A percentile compares a stretch with the other conserved stretches of the same genome.
phyloP scores from a whole-genome alignment of 352 stramenopile genomes.

The Phytophthora vignae region DNA sequence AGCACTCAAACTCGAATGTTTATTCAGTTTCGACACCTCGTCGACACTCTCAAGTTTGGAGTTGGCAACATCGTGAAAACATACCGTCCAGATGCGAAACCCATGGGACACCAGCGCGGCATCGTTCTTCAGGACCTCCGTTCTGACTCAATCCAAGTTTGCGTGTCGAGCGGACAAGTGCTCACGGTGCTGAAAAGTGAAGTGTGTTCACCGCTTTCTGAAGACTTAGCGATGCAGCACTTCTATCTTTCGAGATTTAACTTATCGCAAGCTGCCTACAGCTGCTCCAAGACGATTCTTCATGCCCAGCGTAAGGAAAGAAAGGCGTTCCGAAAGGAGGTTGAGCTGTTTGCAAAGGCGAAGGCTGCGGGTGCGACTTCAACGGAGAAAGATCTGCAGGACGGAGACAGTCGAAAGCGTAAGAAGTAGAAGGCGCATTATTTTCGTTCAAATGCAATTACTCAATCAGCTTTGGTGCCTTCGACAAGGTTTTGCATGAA shows the following conservation, averaged over 20 bases:
- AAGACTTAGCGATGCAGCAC: slow-evolving; percentile 73
- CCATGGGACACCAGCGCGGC: slow-evolving; percentile 65
- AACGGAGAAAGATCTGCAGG: slow-evolving; percentile 15
- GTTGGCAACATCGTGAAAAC: slow-evolving; percentile 79
- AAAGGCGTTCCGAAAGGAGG: slow-evolving; percentile 69
- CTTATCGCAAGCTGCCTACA: slow-evolving; percentile 61
- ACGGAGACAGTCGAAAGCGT: slow-evolving; percentile 52
- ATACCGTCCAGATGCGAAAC: slow-evolving; percentile 43
- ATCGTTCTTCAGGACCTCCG: slow-evolving; percentile 64
- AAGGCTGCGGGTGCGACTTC: slow-evolving; percentile 35
- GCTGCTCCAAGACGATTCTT: slow-evolving; percentile 61
- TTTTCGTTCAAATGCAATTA: slow-evolving; percentile 33
- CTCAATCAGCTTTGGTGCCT: not conserved
- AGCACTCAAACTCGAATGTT: slow-evolving; percentile 53
- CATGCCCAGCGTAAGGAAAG: slow-evolving; percentile 60
- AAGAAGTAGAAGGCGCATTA: slow-evolving; percentile 53
- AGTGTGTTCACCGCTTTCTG: slow-evolving; percentile 67
- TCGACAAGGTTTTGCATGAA: not conserved
- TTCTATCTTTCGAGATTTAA: slow-evolving; percentile 82
- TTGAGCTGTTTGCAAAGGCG: slow-evolving; percentile 55
- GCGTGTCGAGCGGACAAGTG: slow-evolving; percentile 64
- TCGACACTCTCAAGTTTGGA: slow-evolving; percentile 68
- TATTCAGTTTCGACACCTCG: slow-evolving; percentile 60
- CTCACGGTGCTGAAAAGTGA: slow-evolving; percentile 61
- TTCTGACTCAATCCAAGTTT: slow-evolving; percentile 59